These are phyloP conservation scores for Ascochyta koolunga DNA, from an alignment of 2,329 filamentous ascomycete species.

Conservation along the genomic window DNA sequence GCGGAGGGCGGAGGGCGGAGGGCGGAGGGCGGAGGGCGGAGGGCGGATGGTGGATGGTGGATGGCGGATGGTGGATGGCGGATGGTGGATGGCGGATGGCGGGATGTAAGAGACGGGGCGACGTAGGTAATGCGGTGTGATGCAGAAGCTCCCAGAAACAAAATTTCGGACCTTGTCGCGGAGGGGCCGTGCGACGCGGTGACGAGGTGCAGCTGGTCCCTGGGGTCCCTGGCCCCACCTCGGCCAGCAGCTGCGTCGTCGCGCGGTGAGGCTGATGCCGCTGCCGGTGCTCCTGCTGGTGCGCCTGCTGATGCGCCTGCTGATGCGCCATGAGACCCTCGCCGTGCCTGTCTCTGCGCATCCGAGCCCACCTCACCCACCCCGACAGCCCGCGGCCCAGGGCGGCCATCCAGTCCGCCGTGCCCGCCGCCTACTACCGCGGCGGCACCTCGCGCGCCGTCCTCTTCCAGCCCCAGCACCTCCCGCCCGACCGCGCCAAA, in stretches of 20 bases:
- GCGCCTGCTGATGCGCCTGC: too few species aligned
- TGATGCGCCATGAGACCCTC: slow-evolving; percentile 25
- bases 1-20: not conserved
- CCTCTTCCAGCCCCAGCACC: slow-evolving; percentile 61
- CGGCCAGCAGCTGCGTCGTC: slow-evolving; percentile 20
- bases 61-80: slow-evolving; percentile 1
- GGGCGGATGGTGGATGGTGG: slow-evolving; percentile 2
- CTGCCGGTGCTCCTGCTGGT: too few species aligned
- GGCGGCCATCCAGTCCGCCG: slow-evolving; percentile 23
- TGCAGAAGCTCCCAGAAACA: slow-evolving; percentile 28
- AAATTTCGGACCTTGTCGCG: slow-evolving; percentile 21
- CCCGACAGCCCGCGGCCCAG: slow-evolving; percentile 13
- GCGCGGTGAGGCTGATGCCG: too few species aligned
- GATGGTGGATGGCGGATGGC: not conserved
- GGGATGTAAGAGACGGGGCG: slow-evolving; percentile 1
- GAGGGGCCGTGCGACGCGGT: slow-evolving; percentile 7
- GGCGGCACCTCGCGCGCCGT: slow-evolving; percentile 74
- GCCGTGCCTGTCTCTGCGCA: slow-evolving; percentile 22
- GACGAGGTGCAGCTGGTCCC: too few species aligned
- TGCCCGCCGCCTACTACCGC: slow-evolving; percentile 64
- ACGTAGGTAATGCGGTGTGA: slow-evolving; percentile 9
- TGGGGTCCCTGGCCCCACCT: slow-evolving; percentile 15
- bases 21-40: not conserved
- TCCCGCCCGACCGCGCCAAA: slow-evolving; percentile 54
- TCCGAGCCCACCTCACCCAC: slow-evolving; percentile 17